These are phyloP conservation scores for Candida maris DNA, from an alignment of 805 yeast species.

Conservation along the genomic window DNA sequence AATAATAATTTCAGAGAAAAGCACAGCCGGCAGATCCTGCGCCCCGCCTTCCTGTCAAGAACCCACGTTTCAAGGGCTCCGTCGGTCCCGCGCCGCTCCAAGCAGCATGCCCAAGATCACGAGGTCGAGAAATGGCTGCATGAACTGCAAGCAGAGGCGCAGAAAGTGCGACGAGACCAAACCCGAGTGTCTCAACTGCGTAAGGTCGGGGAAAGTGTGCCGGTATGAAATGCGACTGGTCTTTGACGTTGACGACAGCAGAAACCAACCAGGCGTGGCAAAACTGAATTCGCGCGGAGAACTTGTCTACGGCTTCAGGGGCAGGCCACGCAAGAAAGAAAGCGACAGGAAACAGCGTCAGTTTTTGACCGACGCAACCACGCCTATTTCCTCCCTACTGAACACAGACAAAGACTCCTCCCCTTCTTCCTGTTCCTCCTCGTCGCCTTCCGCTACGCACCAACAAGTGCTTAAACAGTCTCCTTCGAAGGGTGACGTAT, in stretches of 20 bases:
- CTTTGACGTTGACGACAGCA: conserved; percentile 48
- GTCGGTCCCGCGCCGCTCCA: too few species aligned
- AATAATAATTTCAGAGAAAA: too few species aligned
- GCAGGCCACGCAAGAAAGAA: conserved; percentile 38
- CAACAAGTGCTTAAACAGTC: too few species aligned
- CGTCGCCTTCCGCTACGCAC: too few species aligned
- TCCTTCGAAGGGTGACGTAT: too few species aligned
- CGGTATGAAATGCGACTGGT: conserved; percentile 48
- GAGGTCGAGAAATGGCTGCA: conserved; percentile 54
- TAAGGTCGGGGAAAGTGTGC: conserved; percentile 40
- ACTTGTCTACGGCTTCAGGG: conserved; percentile 39
- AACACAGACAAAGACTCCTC: too few species aligned
- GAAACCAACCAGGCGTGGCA: conserved; percentile 24
- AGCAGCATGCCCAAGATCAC: conserved; percentile 35
- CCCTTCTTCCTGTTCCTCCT: too few species aligned
- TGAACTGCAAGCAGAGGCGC: conserved; percentile 53
- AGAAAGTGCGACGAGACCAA: conserved; percentile 55
- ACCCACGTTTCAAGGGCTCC: too few species aligned
- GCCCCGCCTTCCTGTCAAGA: too few species aligned
- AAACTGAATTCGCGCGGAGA: conserved; percentile 31
- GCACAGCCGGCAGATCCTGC: too few species aligned
- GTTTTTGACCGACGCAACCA: background rate
- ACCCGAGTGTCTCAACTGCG: conserved; percentile 49
- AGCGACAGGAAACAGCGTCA: conserved; percentile 21
- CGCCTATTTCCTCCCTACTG: background rate